Evolutionary conservation across 257 asterid genomes (phyloP).

Genomic region (Paulownia fortunei): DNA sequence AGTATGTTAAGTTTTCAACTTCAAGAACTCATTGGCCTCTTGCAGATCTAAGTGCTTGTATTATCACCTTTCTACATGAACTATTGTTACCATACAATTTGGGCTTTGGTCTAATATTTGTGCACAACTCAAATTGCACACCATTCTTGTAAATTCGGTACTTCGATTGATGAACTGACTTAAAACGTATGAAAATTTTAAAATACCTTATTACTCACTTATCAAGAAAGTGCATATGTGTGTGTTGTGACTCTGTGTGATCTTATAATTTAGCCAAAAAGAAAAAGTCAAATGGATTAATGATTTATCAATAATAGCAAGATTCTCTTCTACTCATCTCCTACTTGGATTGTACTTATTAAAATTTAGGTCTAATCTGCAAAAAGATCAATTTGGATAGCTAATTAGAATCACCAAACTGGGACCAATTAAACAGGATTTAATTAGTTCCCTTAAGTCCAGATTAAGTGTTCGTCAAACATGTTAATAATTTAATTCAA

Average conservation of each 20-base stretch:
- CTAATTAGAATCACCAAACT: too few species aligned
- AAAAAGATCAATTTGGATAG: too few species aligned
- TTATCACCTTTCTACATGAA: neutral
- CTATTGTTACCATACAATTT: neutral
- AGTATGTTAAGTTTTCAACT: neutral
- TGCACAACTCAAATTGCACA: neutral
- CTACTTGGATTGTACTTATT: neutral
- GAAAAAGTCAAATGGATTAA: neutral
- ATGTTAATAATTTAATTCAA: neutral
- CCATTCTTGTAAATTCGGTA: too few species aligned
- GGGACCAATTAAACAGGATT: neutral
- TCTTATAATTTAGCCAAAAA: neutral
- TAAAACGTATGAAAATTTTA: neutral
- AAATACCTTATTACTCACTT: neutral
- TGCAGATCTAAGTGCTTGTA: neutral
- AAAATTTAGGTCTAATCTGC: too few species aligned
- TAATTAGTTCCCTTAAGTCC: neutral
- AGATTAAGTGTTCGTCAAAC: neutral
- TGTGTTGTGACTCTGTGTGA: neutral
- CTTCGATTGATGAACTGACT: neutral
- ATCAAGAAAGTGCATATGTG: neutral
- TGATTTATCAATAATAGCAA: neutral
- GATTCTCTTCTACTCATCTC: neutral
- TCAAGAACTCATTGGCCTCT: neutral
- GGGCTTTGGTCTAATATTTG: neutral